Evolutionary conservation across 441 rosid species (phyloP), one percentile per base, ranked within the genome.

Genomic region (Erysimum cheiri): DNA sequence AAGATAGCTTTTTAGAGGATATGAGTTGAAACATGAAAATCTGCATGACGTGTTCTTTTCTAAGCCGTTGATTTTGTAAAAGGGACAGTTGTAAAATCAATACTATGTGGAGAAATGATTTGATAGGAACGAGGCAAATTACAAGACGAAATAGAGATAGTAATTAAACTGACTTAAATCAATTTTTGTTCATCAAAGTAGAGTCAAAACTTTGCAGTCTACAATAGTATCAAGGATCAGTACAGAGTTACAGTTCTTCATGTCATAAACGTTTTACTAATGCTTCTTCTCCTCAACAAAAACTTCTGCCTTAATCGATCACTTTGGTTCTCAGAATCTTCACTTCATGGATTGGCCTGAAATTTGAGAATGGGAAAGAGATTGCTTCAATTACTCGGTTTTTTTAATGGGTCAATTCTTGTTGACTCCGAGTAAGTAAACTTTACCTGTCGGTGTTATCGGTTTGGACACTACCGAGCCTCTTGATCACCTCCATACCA

Each of bases 401-500:
- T 14, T 59, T 6, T 8, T 29, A 32, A 13, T 56, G 15, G 24
- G 7, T 70, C 10, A 17, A 54, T n/a, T 37, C 60, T 57, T 40
- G 6, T 17, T 14, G 26, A 35, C 9, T 43, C 26, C 3, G 35
- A 28, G 60, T 28, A 9, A 47, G 28, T 47, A 9, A 8, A 8
- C 11, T 49, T 78, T 67, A 93, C 98, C 93, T 83, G 73, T 93
- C 98, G 19, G 83, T 92, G 66, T 87, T 92, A 85, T 95, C 95
- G 48, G 98, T 95, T 85, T 95, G 98, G 70, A 95, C 88, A 47
- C 96, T 95, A 59, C 98, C 97, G 6, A 95, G 98, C 76, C 99
- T 92, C 82, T 95, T 92, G 82, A 92, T 85, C 63, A 95, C 88
- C 74, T 95, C 99, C 96, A 90, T 90, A 75, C 99, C 98, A 3